Percentiles rank a stretch among this genome's conserved stretches.
Evolutionary conservation across 108 stramenopile genomes (phyloP).

Genomic region (Cyclostephanos invisitatus): DNA sequence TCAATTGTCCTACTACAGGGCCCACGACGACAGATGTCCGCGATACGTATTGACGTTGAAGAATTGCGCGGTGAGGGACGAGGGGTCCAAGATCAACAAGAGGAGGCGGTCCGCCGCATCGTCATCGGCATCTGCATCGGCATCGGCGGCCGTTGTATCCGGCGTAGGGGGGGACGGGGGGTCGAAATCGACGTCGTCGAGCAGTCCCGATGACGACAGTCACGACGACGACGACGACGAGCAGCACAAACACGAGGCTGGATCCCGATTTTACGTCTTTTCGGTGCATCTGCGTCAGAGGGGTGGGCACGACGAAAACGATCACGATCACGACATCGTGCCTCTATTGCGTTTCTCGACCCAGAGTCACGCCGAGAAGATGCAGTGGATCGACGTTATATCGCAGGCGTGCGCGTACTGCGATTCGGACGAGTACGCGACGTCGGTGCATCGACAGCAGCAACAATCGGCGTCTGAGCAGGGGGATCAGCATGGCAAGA

Average conservation of each 20-base stretch:
- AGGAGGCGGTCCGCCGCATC: slow-evolving; percentile 24
- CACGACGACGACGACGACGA: slow-evolving; percentile 1
- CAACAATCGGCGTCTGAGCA: slow-evolving; percentile 23
- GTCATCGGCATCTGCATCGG: too few species aligned
- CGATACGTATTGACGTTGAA: slow-evolving; percentile 66
- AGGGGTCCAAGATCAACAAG: slow-evolving; percentile 71
- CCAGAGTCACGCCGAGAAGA: slow-evolving; percentile 63
- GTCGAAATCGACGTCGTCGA: background rate
- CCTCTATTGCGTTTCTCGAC: slow-evolving; percentile 83
- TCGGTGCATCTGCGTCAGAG: slow-evolving; percentile 62
- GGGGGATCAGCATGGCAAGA: slow-evolving; percentile 30
- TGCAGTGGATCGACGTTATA: slow-evolving; percentile 73
- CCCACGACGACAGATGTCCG: slow-evolving; percentile 59
- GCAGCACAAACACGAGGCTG: slow-evolving; percentile 48
- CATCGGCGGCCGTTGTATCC: too few species aligned
- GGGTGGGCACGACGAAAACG: slow-evolving; percentile 14
- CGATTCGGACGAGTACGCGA: slow-evolving; percentile 63
- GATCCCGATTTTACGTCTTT: slow-evolving; percentile 82
- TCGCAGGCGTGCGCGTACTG: slow-evolving; percentile 78
- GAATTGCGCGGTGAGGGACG: slow-evolving; percentile 83
- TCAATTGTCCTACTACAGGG: slow-evolving; percentile 60
- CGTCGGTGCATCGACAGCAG: slow-evolving; percentile 41
- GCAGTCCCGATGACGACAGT: background rate
- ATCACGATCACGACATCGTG: slow-evolving; percentile 55
- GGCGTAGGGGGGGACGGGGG: slow-evolving; percentile 9